Base-by-base conservation (phyloP, 176 grass and related monocot species). In the Alloteropsis semialata region DNA sequence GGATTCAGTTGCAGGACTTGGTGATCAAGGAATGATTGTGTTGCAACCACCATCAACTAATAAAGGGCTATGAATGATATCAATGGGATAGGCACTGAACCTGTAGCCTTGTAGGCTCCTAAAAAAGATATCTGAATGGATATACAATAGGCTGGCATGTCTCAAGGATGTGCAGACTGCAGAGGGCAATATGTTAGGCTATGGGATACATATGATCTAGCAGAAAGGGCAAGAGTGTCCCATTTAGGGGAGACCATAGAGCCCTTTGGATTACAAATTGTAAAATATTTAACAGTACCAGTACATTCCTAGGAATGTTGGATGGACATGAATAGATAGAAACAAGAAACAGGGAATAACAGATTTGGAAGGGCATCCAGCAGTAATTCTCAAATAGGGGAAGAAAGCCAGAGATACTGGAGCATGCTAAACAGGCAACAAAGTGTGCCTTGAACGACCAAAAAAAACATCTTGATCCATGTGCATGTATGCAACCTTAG, bases 221-320 rank as follows among this genome's bases (percentile, higher is more conserved):
- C 7, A 48, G 30, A 49, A 61, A 41, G 58, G 75, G 32, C 24
- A 86, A 64, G 24, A 65, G 72, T 73, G 67, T 44, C 13, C 33
- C n/a, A 32, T 80, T 44, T 65, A 24, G 13, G 36, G 46, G 24
- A 67, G 68, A 48, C 44, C 24, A 51, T 13, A 41, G 44, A 33
- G 33, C 44, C 72, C 16, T 41, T 45, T 22, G 36, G 21, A 25
- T n/a, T 3, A 27, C 24, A 43, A 60, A 60, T 77, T 27, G 16
- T 29, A 11, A 58, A 75, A 63, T 75, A 39, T 33, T 33, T 36
- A 37, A 79, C 21, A 29, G 21, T 67, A 37, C 3, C 22, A 43
- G 43, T 43, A 66, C 33, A 43, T 48, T 73, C 69, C 43, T 60
- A 73, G 68, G 66, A 85, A 86, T 64, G 13, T 64, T 73, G 76